Base-by-base conservation (phyloP, 2,329 filamentous ascomycete species). In the Calonectria naviculata region DNA sequence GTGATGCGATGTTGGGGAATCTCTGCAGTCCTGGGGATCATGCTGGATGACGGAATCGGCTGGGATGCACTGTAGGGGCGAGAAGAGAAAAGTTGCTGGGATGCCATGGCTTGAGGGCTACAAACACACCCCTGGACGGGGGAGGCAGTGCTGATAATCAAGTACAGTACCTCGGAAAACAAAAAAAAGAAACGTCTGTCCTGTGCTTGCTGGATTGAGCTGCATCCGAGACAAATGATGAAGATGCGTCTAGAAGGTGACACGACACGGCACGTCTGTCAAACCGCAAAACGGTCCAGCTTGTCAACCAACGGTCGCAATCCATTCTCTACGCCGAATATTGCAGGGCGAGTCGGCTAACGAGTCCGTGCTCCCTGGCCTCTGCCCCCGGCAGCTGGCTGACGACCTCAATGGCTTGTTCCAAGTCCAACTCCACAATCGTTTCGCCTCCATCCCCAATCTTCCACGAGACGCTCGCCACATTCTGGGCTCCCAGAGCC, bases 391-490 rank as follows among this genome's bases (percentile, higher is more conserved):
- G 68, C 17, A 71, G 24, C 17, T 65, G 65, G 41, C 68, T 68
- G 15, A 38, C 38, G 8, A 71, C 58, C 36, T 65, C 47, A 21
- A 71, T 28, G 9, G 58, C 49, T 28, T 38, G 58, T 15, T 71
- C 68, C n/a, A 71, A 36, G 21, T 42, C 24, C 31, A 71, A 31
- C 58, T 68, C 58, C 24, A 71, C 68, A 21, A 4, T 6, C 26
- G 47, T 36, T 3, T 26, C 26, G 8, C 68, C 68, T 21, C 26
- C 34, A 19, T 21, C 29, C 4, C 28, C 52, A n/a, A 28, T 47
- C 34, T 29, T 64, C 70, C 70, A 72, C 6, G 63, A 28, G 5
- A 73, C 71, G 2, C 38, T 58, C 15, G 71, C 71, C 21, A 65
- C n/a, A 46, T 73, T 73, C 12, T 63, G 64, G 5, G 2, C 4